phyloP scores from a whole-genome alignment of 345 rosid genomes.

The Pistacia integerrima region DNA sequence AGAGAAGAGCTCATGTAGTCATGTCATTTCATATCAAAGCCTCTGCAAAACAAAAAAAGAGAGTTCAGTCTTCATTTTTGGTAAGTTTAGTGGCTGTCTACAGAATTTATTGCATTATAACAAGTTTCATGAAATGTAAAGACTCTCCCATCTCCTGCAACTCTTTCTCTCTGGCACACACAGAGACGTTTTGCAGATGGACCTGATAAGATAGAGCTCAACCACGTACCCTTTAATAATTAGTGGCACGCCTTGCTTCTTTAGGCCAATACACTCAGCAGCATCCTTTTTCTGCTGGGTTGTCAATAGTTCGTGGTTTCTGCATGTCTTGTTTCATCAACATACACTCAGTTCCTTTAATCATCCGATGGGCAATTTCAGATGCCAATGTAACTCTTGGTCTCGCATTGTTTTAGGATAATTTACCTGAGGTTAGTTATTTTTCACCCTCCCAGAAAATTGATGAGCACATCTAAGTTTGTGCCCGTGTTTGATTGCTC shows the following conservation, averaged over 20 bases:
- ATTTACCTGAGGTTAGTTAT: slow-evolving; percentile 30
- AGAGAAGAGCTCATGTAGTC: neutral
- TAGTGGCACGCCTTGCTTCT: slow-evolving; percentile 13
- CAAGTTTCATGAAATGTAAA: slow-evolving; percentile 6
- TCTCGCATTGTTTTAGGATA: slow-evolving; percentile 13
- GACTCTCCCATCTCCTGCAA: slow-evolving; percentile 13
- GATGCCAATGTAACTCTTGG: slow-evolving; percentile 21
- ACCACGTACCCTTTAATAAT: slow-evolving; percentile 4
- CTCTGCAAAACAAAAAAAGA: slow-evolving; percentile 10
- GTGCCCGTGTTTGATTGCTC: slow-evolving; percentile 13
- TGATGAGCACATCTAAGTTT: slow-evolving; percentile 19
- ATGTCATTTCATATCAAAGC: neutral
- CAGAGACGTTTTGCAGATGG: neutral
- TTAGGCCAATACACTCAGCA: slow-evolving; percentile 15
- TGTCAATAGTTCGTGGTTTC: slow-evolving; percentile 5
- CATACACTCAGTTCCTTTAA: slow-evolving; percentile 20
- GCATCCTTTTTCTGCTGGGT: slow-evolving; percentile 10
- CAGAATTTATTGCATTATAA: neutral
- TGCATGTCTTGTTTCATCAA: slow-evolving; percentile 12
- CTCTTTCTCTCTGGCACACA: neutral
- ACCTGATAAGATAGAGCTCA: slow-evolving; percentile 10
- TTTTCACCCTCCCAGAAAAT: slow-evolving; percentile 26
- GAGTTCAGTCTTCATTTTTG: slow-evolving; percentile 4
- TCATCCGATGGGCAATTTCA: slow-evolving; percentile 18
- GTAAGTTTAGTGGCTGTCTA: neutral